A percentile compares a stretch with the other conserved stretches of the same genome.
Conservation (phyloP, 2,329 filamentous ascomycete genomes). For the Colletotrichum abscissum region DNA sequence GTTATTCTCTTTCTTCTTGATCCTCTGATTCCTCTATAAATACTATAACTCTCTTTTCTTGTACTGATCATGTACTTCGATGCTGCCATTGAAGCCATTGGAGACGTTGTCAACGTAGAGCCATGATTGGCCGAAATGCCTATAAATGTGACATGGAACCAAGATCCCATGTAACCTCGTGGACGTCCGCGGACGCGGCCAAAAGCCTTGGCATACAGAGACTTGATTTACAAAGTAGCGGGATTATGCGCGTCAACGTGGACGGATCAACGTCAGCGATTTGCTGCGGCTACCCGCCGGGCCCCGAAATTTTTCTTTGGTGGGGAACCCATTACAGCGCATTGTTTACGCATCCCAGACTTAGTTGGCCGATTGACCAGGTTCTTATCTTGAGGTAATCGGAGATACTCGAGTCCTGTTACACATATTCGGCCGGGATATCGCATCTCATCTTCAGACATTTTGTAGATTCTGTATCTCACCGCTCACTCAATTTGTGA, state of each 20-base stretch:
- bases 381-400: not conserved
- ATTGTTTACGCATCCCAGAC: not conserved
- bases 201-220: slow-evolving; percentile 18
- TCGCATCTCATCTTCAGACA: not conserved
- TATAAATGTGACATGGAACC: not conserved
- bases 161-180: not conserved
- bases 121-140: not conserved
- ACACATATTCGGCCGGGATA: not conserved
- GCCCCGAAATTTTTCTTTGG: slow-evolving; percentile 27
- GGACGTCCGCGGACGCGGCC: slow-evolving; percentile 6
- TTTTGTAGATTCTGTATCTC: not conserved
- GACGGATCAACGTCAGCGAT: slow-evolving; percentile 21
- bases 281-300: slow-evolving; percentile 27
- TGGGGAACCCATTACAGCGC: slow-evolving; percentile 13
- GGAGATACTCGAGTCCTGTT: not conserved
- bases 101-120: not conserved
- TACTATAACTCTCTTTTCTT: not conserved
- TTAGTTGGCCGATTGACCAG: not conserved
- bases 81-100: slow-evolving; percentile 1
- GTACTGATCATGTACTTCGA: slow-evolving; percentile 2
- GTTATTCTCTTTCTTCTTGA: not conserved
- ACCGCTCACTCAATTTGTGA: not conserved
- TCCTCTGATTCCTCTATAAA: not conserved
- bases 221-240: not conserved
- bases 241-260: slow-evolving; percentile 25